These are phyloP conservation scores for Mycena sp. DNA, from an alignment of 1,284 basidiomycete species.

Conservation along the genomic window DNA sequence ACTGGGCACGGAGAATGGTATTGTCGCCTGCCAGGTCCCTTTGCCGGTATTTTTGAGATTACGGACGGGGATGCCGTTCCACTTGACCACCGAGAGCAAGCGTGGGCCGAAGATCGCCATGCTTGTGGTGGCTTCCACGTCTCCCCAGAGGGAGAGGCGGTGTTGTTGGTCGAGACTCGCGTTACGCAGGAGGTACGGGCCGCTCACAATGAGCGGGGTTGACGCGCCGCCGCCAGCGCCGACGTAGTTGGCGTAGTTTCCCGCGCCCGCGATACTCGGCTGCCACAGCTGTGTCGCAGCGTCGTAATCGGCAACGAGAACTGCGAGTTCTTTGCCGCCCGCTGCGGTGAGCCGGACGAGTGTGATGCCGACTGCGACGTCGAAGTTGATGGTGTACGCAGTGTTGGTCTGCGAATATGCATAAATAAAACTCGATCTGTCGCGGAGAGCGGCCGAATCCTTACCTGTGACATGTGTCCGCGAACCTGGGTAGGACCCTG, in stretches of 20 bases:
- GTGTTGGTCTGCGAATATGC: not conserved
- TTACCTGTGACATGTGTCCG: conserved; percentile 1
- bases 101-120: conserved; percentile 16
- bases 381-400: conserved; percentile 14
- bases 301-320: conserved; percentile 71
- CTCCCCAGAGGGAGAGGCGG: conserved; percentile 22
- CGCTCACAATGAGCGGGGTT: conserved; percentile 22
- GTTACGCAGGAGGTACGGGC: conserved; percentile 28
- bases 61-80: conserved; percentile 8
- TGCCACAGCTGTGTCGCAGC: conserved; percentile 66
- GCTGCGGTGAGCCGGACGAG: conserved; percentile 65
- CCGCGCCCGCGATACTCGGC: conserved; percentile 47
- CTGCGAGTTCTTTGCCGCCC: conserved; percentile 66
- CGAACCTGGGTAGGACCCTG: conserved; percentile 43
- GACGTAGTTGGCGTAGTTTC: conserved; percentile 43
- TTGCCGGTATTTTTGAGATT: conserved; percentile 1
- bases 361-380: not conserved
- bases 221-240: conserved; percentile 7
- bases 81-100: not conserved
- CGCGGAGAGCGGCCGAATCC: not conserved
- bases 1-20: conserved; percentile 4
- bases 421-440: not conserved
- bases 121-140: conserved; percentile 14
- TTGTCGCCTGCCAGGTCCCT: conserved; percentile 11
- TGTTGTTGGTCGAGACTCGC: not conserved